These are phyloP conservation scores for Silene uniflora DNA, from an alignment of 148 eudicot genomes.

Conservation along the genomic window DNA sequence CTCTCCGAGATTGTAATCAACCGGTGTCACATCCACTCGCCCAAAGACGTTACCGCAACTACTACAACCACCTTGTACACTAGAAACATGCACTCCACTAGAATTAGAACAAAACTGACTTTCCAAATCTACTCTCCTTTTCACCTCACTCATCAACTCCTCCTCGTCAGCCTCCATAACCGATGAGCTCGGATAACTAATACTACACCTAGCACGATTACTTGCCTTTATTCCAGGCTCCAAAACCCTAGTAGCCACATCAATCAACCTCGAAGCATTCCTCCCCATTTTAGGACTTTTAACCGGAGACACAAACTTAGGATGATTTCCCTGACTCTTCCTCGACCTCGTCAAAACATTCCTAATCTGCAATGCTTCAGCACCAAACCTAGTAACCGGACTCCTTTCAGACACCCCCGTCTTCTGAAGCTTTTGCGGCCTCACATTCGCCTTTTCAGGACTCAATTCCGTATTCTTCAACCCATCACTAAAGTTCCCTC, in stretches of 20 bases:
- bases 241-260: slow-evolving; percentile 83
- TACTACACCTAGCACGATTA: slow-evolving; percentile 54
- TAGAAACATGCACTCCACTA: slow-evolving; percentile 14
- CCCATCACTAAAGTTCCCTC: slow-evolving; percentile 26
- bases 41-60: slow-evolving; percentile 59
- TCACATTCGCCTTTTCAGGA: slow-evolving; percentile 43
- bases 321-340: slow-evolving; percentile 43
- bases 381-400: slow-evolving; percentile 63
- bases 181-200: slow-evolving; percentile 44
- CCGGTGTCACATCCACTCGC: slow-evolving; percentile 29
- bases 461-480: slow-evolving; percentile 25
- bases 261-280: slow-evolving; percentile 56
- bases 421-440: slow-evolving; percentile 91
- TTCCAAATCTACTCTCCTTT: slow-evolving; percentile 16
- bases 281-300: slow-evolving; percentile 64
- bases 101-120: slow-evolving; percentile 19
- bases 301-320: slow-evolving; percentile 57
- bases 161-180: slow-evolving; percentile 19
- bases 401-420: slow-evolving; percentile 57
- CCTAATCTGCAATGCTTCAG: slow-evolving; percentile 63
- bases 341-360: slow-evolving; percentile 68
- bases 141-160: slow-evolving; percentile 34
- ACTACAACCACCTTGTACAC: slow-evolving; percentile 47
- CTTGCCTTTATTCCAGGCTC: slow-evolving; percentile 78
- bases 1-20: slow-evolving; percentile 29